Evolutionary conservation across 352 stramenopile species (phyloP), one percentile per base, ranked within the genome.

Genomic region (Phytopythium mirpurense): DNA sequence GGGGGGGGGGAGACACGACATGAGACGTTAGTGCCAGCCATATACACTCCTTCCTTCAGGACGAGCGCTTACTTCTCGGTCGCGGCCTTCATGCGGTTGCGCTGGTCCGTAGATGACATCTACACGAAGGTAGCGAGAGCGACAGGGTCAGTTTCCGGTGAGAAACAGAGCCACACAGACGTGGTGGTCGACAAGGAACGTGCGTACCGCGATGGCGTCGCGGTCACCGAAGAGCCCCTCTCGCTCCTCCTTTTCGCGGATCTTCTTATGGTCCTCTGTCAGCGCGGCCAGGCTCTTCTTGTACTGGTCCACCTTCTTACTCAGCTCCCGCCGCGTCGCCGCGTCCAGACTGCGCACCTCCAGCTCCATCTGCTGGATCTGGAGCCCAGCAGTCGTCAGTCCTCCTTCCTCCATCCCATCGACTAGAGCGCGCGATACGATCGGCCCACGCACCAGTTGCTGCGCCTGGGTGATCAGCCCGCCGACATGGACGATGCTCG

Each of bases 351-450:
- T 90, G 42, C 84, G 84, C 60, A 93, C 84, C 68, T 94, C 84
- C 40, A 94, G 57, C 62, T 91, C 82, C 84, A 94, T 94, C 69
- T 94, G 84, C 62, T 94, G 82, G 19, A 93, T 88, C 83, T 93
- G 49, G 23, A 23, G 9, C 27, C 29, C 5, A 5, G 9, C 31
- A 18, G 12, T 41, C 19, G 23, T 50, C 16, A 59, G 11, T 3
- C 14, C 15, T 19, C 26, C 9, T 26, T n/a, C 12, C 38, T 57
- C 8, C 23, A 46, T 47, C 18, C 27, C 8, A 2, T 26, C 38
- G 38, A 9, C 9, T 19, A 12, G 3, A 27, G 36, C 36, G 36
- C 18, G 16, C 36, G 19, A 42, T 1, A 16, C 18, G 10, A 8
- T 1, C 37, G n/a, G 2, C 24, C 35, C 56, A 55, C 66, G 12